Conservation (phyloP, 2,329 filamentous ascomycete species). For the Leptographium galeiforme region DNA sequence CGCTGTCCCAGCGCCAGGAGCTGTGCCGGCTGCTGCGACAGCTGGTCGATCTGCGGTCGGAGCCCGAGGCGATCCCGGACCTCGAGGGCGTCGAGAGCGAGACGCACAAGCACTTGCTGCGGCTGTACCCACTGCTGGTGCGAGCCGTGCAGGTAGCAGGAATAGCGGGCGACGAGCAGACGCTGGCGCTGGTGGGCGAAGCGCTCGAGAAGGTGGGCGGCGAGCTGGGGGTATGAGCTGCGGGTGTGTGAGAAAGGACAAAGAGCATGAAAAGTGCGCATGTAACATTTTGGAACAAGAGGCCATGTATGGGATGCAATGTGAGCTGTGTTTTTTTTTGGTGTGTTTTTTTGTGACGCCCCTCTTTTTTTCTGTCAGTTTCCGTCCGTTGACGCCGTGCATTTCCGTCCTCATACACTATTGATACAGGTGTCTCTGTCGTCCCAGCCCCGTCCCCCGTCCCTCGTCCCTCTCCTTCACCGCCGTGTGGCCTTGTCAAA, state of each 20-base stretch:
- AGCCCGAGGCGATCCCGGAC: constrained; percentile 54
- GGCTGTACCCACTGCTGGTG: constrained; percentile 67
- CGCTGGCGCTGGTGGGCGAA: constrained; percentile 42
- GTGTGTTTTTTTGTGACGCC: too few relatives aligned
- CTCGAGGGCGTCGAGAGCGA: constrained; percentile 38
- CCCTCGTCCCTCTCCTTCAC: background rate
- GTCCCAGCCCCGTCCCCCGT: background rate
- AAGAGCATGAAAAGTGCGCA: background rate
- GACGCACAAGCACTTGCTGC: constrained; percentile 60
- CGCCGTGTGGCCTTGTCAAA: constrained; percentile 15
- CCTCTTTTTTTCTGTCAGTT: too few relatives aligned
- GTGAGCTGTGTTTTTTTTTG: too few relatives aligned
- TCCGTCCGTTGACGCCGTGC: too few relatives aligned
- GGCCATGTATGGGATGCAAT: background rate
- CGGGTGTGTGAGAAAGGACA: too few relatives aligned
- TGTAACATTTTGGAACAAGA: background rate
- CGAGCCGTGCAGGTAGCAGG: constrained; percentile 47
- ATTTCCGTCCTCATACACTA: background rate
- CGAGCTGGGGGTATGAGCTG: constrained; percentile 29
- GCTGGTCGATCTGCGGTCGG: constrained; percentile 54
- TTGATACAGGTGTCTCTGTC: background rate
- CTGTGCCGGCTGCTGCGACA: constrained; percentile 56
- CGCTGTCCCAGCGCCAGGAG: constrained; percentile 66
- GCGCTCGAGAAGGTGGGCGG: constrained; percentile 49
- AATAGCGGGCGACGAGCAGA: constrained; percentile 43